Base-by-base conservation (phyloP, 805 yeast genomes). In the Starmerella stellata region DNA sequence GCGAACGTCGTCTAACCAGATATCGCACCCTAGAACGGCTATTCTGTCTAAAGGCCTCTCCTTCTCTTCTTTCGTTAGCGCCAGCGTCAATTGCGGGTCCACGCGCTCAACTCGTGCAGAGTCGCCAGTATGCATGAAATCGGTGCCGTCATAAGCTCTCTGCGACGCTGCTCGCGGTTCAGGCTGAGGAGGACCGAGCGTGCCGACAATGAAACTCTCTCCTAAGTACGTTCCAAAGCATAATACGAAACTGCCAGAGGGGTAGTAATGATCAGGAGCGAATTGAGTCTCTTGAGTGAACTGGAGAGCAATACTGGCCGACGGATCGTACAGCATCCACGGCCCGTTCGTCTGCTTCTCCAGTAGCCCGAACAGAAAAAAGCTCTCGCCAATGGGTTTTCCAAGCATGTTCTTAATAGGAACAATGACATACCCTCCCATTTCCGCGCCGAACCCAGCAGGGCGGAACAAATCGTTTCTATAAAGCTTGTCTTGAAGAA, bases 151-250 rank as follows among this genome's bases (percentile, higher is more conserved):
- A 43, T 74, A 74, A 1, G 76, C 75, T 20, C 78, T 85, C 40
- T 74, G 52, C 1, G 92, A 66, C 0, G 52, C 56, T 7, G 67
- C 74, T 42, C 95, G 64, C 45, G 69, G 64, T 54, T 90, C 99
- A 3, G 82, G 76, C 0, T 90, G 83, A 2, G 98, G 96, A 43
- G 82, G 94, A 3, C 78, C 77, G 37, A 90, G 65, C 4, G 77
- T 68, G 21, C 78, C 67, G 1, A 78, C 92, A 46, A 76, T 73
- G 52, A 90, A 83, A 35, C 68, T 65, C 31, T 51, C 51, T 11
- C 54, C 54, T 2, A 75, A 72, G 53, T 82, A 81, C 15, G 80
- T 72, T 15, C 99, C 99, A 52, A 82, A 93, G 38, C 78, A 76
- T 2, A 87, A 58, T 0, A 81, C 71, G 48, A 77, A 73, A 62